phyloP scores from a whole-genome alignment of 352 stramenopile genomes.

The Pythium rishiriense region DNA sequence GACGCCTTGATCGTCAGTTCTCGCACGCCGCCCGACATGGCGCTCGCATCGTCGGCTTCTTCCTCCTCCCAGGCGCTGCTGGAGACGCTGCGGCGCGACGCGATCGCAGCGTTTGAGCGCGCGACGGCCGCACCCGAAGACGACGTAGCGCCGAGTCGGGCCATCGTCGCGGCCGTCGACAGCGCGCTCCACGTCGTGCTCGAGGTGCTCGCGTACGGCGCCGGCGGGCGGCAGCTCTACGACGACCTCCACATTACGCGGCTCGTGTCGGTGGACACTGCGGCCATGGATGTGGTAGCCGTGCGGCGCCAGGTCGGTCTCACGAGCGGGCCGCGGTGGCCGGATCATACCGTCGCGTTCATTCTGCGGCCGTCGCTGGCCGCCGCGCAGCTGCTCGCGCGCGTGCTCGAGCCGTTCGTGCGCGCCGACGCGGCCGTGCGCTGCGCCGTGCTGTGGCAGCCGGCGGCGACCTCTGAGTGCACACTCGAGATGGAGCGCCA shows the following conservation, averaged over 20 bases:
- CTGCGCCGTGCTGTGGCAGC: constrained; percentile 65
- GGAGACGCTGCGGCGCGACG: constrained; percentile 51
- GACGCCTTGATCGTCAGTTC: no score
- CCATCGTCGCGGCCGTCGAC: constrained; percentile 53
- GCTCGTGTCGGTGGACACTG: constrained; percentile 50
- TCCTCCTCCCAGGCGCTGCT: constrained; percentile 31
- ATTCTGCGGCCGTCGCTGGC: constrained; percentile 55
- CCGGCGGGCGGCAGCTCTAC: constrained; percentile 66
- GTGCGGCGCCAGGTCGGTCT: constrained; percentile 47
- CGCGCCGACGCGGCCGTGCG: constrained; percentile 7
- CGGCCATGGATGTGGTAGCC: constrained; percentile 26
- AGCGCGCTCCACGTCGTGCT: constrained; percentile 56
- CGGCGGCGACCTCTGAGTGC: constrained; percentile 52
- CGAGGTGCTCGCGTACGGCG: constrained; percentile 66
- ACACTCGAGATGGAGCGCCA: constrained; percentile 76
- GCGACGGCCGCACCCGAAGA: constrained; percentile 11
- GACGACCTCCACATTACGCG: constrained; percentile 46
- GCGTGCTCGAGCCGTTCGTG: constrained; percentile 34
- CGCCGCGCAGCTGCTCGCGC: constrained; percentile 46
- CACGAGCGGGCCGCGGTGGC: constrained; percentile 2
- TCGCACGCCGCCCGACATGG: no score
- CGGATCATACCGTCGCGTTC: constrained; percentile 44
- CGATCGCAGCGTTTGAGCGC: constrained; percentile 42
- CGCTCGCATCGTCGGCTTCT: neutral
- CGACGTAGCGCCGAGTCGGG: neutral